A percentile compares a stretch with the other conserved stretches of the same genome.
phyloP scores from a whole-genome alignment of 495 filamentous ascomycete species.

The Podospora pseudoanserina region DNA sequence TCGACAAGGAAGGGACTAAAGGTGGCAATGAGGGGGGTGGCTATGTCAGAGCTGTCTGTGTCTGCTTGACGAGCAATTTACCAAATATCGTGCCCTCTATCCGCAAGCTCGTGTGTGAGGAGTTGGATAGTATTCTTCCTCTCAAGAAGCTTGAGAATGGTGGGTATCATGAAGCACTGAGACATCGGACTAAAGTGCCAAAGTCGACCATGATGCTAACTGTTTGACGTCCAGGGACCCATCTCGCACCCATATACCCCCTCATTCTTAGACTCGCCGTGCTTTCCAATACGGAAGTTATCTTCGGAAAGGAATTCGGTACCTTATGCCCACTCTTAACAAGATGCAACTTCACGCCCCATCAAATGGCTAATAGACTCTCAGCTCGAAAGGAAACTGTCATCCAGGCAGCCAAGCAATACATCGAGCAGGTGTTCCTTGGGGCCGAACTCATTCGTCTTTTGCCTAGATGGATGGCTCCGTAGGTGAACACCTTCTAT shows the following conservation, averaged over 20 bases:
- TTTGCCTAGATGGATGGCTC: conserved; percentile 7
- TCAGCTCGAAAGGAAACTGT: conserved; percentile 22
- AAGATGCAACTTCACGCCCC: too few relatives aligned
- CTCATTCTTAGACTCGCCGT: not conserved
- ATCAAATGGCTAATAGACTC: too few relatives aligned
- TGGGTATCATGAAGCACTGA: too few relatives aligned
- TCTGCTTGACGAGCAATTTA: not conserved
- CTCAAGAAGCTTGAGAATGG: too few relatives aligned
- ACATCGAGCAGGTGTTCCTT: conserved; percentile 21
- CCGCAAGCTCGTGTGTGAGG: too few relatives aligned
- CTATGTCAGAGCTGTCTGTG: not conserved
- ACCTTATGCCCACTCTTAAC: not conserved
- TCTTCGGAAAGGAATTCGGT: conserved; percentile 9
- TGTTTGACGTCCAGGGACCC: too few relatives aligned
- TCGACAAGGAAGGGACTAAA: not conserved
- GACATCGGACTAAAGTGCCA: too few relatives aligned
- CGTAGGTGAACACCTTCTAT: conserved; percentile 9
- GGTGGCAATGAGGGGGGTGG: not conserved
- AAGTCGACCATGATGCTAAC: too few relatives aligned
- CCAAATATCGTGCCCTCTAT: not conserved
- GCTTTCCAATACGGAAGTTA: not conserved
- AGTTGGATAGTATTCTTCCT: too few relatives aligned
- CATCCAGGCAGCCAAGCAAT: conserved; percentile 17
- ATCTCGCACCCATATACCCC: not conserved
- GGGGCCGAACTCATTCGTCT: conserved; percentile 22